Conservation (phyloP, 306 rosid species). For the Vigna unguiculata region DNA sequence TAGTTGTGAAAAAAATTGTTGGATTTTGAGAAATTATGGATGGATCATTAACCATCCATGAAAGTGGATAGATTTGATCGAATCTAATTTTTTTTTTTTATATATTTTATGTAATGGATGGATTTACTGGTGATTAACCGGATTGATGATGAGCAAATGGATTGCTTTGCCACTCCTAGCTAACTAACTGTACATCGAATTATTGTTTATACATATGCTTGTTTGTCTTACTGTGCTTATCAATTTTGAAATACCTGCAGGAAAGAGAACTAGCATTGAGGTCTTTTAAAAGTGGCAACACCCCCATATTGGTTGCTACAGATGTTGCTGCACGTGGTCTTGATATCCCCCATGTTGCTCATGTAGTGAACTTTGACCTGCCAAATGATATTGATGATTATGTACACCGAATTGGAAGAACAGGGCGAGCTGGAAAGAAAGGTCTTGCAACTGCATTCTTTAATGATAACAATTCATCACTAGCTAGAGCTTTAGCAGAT, state of each 20-base stretch:
- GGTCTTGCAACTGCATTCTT: slow-evolving; percentile 88
- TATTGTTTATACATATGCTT: neutral
- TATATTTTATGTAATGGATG: no score
- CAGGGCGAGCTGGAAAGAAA: slow-evolving; percentile 86
- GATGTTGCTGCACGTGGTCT: slow-evolving; percentile 93
- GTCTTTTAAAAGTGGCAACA: slow-evolving; percentile 82
- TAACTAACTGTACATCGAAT: neutral
- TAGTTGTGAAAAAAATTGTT: no score
- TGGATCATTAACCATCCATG: no score
- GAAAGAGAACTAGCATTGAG: slow-evolving; percentile 81
- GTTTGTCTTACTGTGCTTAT: neutral
- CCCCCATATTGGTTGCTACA: slow-evolving; percentile 86
- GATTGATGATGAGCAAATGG: no score
- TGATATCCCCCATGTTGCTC: slow-evolving; percentile 84
- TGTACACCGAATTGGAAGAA: slow-evolving; percentile 86
- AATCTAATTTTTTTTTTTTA: no score
- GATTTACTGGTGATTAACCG: no score
- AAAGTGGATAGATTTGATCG: no score
- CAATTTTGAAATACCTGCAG: slow-evolving; percentile 49
- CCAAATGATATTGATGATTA: slow-evolving; percentile 91
- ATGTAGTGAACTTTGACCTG: slow-evolving; percentile 84
- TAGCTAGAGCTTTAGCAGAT: slow-evolving; percentile 78
- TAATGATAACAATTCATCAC: slow-evolving; percentile 70
- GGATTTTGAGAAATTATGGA: no score
- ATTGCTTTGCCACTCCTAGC: no score